phyloP scores from a whole-genome alignment of 1,284 basidiomycete species.

The Cryptococcus sp. region DNA sequence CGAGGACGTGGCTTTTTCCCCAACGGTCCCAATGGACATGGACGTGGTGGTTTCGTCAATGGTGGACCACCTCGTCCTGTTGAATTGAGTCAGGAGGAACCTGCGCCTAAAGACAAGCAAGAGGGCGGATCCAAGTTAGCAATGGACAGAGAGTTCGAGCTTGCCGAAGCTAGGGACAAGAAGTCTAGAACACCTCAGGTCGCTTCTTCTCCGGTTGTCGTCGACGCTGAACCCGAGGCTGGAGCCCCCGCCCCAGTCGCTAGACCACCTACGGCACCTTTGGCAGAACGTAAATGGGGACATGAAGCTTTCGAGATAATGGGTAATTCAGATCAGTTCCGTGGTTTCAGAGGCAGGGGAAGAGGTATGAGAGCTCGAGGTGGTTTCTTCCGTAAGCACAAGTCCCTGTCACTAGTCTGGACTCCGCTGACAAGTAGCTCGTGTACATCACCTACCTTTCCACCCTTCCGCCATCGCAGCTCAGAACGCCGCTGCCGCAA shows the following conservation, averaged over 20 bases:
- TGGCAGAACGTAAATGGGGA: conserved; percentile 30
- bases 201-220: not conserved
- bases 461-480: not conserved
- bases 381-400: conserved; percentile 10
- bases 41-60: not conserved
- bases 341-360: not conserved
- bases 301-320: conserved; percentile 39
- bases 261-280: not conserved
- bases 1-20: conserved; percentile 29
- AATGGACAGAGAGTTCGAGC: not conserved
- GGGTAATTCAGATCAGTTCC: conserved; percentile 8
- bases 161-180: not conserved
- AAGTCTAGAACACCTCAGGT: not conserved
- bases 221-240: conserved; percentile 1
- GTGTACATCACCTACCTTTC: conserved; percentile 15
- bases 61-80: not conserved
- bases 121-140: not conserved
- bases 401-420: not conserved
- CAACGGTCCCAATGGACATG: not conserved
- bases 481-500: conserved; percentile 2
- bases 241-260: not conserved
- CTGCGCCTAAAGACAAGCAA: not conserved
- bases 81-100: not conserved
- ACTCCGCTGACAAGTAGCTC: conserved; percentile 9
- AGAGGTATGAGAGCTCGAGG: conserved; percentile 18